phyloP scores from a whole-genome alignment of 306 rosid genomes.

The Corylus heterophylla region DNA sequence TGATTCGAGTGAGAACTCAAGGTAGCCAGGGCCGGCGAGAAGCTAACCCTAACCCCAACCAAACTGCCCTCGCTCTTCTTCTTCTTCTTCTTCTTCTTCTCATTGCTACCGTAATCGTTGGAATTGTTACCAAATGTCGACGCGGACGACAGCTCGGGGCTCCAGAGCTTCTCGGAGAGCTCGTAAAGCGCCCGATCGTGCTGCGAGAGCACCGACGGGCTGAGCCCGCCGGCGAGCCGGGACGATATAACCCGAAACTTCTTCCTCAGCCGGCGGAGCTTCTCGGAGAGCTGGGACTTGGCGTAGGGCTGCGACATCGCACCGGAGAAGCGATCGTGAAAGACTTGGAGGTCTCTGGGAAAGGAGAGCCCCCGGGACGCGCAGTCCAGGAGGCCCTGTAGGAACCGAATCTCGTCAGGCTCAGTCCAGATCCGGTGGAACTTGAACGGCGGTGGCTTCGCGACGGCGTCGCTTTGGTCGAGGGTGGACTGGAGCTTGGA shows the following conservation, averaged over 20 bases:
- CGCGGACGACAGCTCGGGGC: conserved; percentile 23
- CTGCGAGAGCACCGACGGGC: conserved; percentile 17
- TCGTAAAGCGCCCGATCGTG: conserved; percentile 31
- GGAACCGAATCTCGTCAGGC: conserved; percentile 39
- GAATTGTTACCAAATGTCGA: conserved; percentile 19
- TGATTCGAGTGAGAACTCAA: neutral
- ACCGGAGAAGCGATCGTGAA: conserved; percentile 35
- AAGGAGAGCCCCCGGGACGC: conserved; percentile 20
- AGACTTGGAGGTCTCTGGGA: conserved; percentile 33
- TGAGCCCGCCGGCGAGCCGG: conserved; percentile 24
- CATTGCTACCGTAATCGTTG: neutral
- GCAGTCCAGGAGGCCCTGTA: conserved; percentile 34
- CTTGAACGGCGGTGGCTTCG: conserved; percentile 24
- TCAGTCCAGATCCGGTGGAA: conserved; percentile 43
- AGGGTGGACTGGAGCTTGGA: conserved; percentile 1
- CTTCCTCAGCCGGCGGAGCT: conserved; percentile 40
- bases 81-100: neutral
- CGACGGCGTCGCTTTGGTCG: neutral
- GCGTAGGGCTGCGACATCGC: conserved; percentile 32
- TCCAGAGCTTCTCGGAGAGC: conserved; percentile 39
- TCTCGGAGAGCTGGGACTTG: conserved; percentile 45
- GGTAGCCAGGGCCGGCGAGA: neutral
- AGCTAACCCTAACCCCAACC: neutral
- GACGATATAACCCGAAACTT: conserved; percentile 27
- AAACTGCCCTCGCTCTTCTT: neutral